Evolutionary conservation across 2,329 filamentous ascomycete species (phyloP).

Genomic region (Bipolaris victoriae): DNA sequence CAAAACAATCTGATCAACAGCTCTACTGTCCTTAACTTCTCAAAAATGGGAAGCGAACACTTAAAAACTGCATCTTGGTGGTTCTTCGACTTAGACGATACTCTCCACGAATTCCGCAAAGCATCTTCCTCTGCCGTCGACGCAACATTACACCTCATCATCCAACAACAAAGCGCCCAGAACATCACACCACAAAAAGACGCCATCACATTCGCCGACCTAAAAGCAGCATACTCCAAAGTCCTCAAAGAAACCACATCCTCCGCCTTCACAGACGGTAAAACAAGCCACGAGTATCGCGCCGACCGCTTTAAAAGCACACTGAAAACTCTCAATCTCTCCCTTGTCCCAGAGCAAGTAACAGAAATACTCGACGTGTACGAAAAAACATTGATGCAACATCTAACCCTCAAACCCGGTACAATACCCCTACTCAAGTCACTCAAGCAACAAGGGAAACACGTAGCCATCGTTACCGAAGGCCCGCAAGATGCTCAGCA

Average conservation of each 20-base stretch:
- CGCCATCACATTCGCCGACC: background rate
- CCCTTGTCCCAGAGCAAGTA: background rate
- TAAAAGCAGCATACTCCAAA: slow-evolving; percentile 39
- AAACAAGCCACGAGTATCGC: slow-evolving; percentile 53
- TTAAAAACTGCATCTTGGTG: slow-evolving; percentile 44
- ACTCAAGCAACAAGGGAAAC: slow-evolving; percentile 38
- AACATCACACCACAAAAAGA: background rate
- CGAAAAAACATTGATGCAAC: background rate
- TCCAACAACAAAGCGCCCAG: slow-evolving; percentile 1
- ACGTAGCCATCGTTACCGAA: slow-evolving; percentile 55
- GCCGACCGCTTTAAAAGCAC: slow-evolving; percentile 46
- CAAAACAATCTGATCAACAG: slow-evolving; percentile 37
- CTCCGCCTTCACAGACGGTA: slow-evolving; percentile 54
- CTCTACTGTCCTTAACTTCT: slow-evolving; percentile 41
- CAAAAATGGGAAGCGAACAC: background rate
- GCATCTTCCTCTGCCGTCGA: slow-evolving; percentile 49
- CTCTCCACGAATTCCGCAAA: slow-evolving; percentile 55
- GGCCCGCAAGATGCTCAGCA: slow-evolving; percentile 57
- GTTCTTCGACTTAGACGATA: slow-evolving; percentile 59
- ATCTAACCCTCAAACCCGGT: background rate
- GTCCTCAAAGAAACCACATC: slow-evolving; percentile 48
- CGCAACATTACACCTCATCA: slow-evolving; percentile 43
- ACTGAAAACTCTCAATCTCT: background rate
- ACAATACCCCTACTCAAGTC: background rate
- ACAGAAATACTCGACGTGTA: background rate